Evolutionary conservation across 2,329 filamentous ascomycete genomes (phyloP), one percentile per base, ranked within the genome.

Genomic region (Trichoderma cornu-damae): DNA sequence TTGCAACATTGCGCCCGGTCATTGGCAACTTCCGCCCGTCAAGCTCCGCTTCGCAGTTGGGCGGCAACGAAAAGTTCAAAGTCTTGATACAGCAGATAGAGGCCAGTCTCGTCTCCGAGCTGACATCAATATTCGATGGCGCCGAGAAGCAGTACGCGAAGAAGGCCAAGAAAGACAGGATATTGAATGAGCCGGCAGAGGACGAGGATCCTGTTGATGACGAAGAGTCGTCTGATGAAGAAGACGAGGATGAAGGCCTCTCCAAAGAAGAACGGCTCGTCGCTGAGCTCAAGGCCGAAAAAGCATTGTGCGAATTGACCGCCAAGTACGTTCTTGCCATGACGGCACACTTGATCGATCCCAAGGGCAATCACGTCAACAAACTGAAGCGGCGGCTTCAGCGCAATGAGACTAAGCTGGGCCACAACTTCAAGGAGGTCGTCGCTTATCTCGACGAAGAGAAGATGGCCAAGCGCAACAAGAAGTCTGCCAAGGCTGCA

Each of bases 241-340:
- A 85, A 20, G 79, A 83, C 42, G 75, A 79, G 28, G 78, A 82
- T 59, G 75, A 81, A 59, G 76, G 75, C 18, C 68, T 82, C 40
- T 77, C 82, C 28, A 77, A 79, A 53, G 77, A 80, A 65, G 77
- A 88, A 66, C 80, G 83, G 58, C 77, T 83, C 63, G 80, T 85
- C 47, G 80, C 81, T 37, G 83, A 85, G 57, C 79, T 96, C 32
- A 79, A 92, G 59, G 85, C 90, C 0, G 94, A 97, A 72, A 88
- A 93, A 68, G 83, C 86, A 18, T 80, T 97, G 1, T 97, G 93
- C 71, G 88, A 93, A 65, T 78, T 96, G 24, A 86, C 92, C 0
- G 87, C 85, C 61, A 95, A 94, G 69, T 83, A 96, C 42, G 88
- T 96, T 35, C 81, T 96, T 40, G 88, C 87, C 11, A 85, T 96